phyloP scores from a whole-genome alignment of 169 alveolate species.

The Babesia caballi region DNA sequence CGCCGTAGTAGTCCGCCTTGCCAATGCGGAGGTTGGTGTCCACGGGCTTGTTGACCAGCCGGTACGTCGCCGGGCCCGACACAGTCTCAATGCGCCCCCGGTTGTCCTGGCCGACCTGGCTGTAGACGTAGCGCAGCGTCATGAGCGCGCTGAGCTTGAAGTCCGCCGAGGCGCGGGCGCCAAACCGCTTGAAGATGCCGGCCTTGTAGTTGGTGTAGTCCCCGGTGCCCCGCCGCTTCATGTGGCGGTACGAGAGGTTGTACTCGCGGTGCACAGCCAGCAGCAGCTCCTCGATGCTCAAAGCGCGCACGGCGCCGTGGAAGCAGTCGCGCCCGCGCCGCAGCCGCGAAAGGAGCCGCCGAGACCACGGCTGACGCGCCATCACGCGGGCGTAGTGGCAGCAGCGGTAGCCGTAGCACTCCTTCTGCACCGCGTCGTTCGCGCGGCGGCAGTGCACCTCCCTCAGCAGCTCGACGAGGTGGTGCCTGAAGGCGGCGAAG shows the following conservation, averaged over 20 bases:
- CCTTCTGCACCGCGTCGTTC: slow-evolving; percentile 8
- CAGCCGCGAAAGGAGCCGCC: neutral
- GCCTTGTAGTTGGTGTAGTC: slow-evolving; percentile 22
- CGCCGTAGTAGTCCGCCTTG: slow-evolving; percentile 8
- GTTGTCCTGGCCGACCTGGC: slow-evolving; percentile 35
- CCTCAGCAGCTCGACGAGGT: slow-evolving; percentile 13
- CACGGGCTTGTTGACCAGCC: slow-evolving; percentile 24
- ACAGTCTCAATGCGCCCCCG: slow-evolving; percentile 17
- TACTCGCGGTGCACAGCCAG: slow-evolving; percentile 39
- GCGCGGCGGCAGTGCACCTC: slow-evolving; percentile 34
- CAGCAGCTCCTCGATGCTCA: slow-evolving; percentile 27
- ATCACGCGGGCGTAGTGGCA: slow-evolving; percentile 26
- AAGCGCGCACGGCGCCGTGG: neutral
- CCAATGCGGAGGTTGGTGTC: slow-evolving; percentile 48
- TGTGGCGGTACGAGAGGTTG: slow-evolving; percentile 38
- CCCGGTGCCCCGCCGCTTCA: neutral
- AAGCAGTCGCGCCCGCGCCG: slow-evolving; percentile 1
- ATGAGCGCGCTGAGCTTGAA: slow-evolving; percentile 51
- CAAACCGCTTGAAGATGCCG: slow-evolving; percentile 23
- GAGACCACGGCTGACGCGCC: neutral
- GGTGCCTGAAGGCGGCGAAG: slow-evolving; percentile 9
- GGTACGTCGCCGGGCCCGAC: slow-evolving; percentile 43
- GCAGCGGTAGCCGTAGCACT: slow-evolving; percentile 38
- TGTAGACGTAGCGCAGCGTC: slow-evolving; percentile 47
- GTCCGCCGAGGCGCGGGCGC: slow-evolving; percentile 37